Base-by-base conservation (phyloP, 1,284 basidiomycete species). In the Cryptococcus neoformans region DNA sequence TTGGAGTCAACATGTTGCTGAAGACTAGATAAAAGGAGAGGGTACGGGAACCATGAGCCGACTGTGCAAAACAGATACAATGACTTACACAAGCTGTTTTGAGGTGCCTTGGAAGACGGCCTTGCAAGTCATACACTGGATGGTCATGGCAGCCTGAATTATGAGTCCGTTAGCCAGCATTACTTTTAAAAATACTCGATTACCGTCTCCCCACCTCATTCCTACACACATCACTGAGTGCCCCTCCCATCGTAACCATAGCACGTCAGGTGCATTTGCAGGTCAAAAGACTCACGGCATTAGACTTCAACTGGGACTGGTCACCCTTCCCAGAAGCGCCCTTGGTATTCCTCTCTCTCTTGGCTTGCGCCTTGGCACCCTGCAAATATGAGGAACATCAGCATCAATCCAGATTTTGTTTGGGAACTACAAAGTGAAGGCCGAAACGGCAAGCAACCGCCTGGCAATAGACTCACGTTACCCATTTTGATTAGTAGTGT, bases 21-120 rank as follows among this genome's bases (percentile, higher is more conserved):
- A 41, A 75, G 66, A 44, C 73, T 75, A 56, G 21, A 21, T 21
- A 21, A 21, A 21, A 21, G 21, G 21, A 21, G 21, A 21, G 21
- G 36, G 21, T n/a, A 44, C 12, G n/a, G n/a, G n/a, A n/a, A n/a
- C n/a, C 40, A 36, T 40, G 36, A 38, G 52, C 46, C 12, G 4
- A 5, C 10, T 5, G 16, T 11, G 4, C 16, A 40, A 38, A 35
- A 39, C 12, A 8, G 35, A 50, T 8, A 37, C 11, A 11, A 35
- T 4, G 10, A 71, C 74, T 64, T 54, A 78, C 76, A 77, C 66
- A 44, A 77, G 75, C 58, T 75, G 61, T 54, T 80, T 77, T 37
- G 80, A 73, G 1, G 80, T 81, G 41, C 73, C 63, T 61, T 81
- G 76, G 76, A 82, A 81, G 11, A 78, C 78, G 57, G 77, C 75